Evolutionary conservation across 345 rosid genomes (phyloP), one percentile per base, ranked within the genome.

Genomic region (Clausena lansium): DNA sequence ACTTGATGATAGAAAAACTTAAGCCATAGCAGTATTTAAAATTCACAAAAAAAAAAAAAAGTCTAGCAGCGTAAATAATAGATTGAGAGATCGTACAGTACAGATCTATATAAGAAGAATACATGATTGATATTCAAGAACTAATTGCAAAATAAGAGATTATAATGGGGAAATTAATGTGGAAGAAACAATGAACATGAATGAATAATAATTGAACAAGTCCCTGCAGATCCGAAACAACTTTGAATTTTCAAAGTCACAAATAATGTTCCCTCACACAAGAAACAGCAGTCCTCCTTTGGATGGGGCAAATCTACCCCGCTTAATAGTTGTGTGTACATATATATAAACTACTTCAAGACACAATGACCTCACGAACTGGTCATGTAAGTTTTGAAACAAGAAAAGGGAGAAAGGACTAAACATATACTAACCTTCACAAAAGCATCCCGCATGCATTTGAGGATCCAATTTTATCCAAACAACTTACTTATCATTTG

Each of bases 221-320:
- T 52, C 75, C n/a, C 52, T 36, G 58, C 39, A 75, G 45, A 65
- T 79, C 65, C 24, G 76, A 61, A 69, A 76, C 60, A 78, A 74
- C 62, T 72, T 73, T 78, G 82, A 81, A 73, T 73, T 80, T 76
- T 71, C 67, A 33, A 71, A 55, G 59, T 75, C 84, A 79, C 81
- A 79, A 68, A 77, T 71, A 78, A 81, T 71, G 82, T 71, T 69
- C 33, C n/a, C 70, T 71, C 78, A 69, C 83, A 79, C 64, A 9
- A 61, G 63, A 82, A 71, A 71, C 62, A 75, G 35, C 60, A 20
- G 75, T 63, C 68, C 73, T 70, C 74, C 72, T 64, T 75, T 72
- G 45, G 66, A 62, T 27, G 25, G 75, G 84, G 80, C 80, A 75
- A n/a, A 73, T 72, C 77, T 33, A 61, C 86, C 81, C 83, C 25